Evolutionary conservation across 169 alveolate genomes (phyloP), one percentile per base, ranked within the genome.

Genomic region (Plasmodium fragile): DNA sequence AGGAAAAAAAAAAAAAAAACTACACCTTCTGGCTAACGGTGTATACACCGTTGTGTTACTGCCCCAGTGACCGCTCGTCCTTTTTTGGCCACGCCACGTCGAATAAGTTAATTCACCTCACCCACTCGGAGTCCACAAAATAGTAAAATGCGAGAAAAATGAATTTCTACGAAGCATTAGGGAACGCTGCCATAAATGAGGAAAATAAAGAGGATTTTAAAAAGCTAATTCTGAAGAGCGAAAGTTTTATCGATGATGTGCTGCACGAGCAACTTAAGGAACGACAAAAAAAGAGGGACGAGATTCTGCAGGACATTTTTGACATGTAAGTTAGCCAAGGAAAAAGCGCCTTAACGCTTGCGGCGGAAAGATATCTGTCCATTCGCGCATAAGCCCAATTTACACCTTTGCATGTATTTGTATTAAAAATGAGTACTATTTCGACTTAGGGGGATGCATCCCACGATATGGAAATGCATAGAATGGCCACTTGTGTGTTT

Each of bases 211-310:
- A 89, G 49, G 94, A 49, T 13, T 81, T 91, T 13, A 69, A 77
- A 77, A 81, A 91, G 69, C 59, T 91, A 70, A 81, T 91, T 71
- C 53, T 91, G 25, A 91, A 91, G 75, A 91, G 94, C 75, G 94
- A 91, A 55, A 72, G 84, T 36, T 91, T 91, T 91, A 91, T 91
- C 77, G 94, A 91, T 41, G 92, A 91, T 32, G 94, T 91, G 11
- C 39, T 91, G 30, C 91, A 91, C 55, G 71, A 81, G 82, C 79
- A 91, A 70, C 94, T 91, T 25, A 65, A 32, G 53, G 92, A 91
- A 36, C 78, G 92, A 65, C 91, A 91, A 28, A 77, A 91, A 80
- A 91, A 73, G 55, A 80, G 94, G 81, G 94, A 91, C 81, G 92
- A 91, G 30, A 79, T 91, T n/a, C 49, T 91, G n/a, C 94, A 91